A percentile compares a stretch with the other conserved stretches of the same genome.
These are phyloP conservation scores for Triticum urartu DNA, from an alignment of 176 grass and related monocot genomes.

Conservation along the genomic window DNA sequence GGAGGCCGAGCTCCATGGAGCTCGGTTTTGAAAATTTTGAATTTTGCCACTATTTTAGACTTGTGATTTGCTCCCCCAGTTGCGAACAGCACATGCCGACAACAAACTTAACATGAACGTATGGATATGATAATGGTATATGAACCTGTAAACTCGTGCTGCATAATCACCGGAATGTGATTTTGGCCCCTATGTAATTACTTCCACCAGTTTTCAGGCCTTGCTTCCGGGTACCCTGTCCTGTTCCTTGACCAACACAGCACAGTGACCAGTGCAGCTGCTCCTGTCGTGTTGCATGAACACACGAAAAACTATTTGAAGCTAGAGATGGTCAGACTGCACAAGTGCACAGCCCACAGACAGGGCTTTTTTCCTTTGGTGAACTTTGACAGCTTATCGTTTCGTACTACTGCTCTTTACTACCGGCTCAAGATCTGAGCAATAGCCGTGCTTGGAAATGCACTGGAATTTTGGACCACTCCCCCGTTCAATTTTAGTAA, in stretches of 20 bases:
- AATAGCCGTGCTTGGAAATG: neutral
- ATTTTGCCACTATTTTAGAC: neutral
- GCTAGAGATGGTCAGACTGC: neutral
- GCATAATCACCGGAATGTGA: neutral
- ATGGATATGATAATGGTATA: neutral
- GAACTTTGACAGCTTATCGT: neutral
- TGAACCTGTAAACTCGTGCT: neutral
- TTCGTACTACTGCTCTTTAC: neutral
- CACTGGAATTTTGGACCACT: neutral
- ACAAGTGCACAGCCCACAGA: neutral
- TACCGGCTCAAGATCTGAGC: neutral
- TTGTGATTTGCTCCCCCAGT: neutral
- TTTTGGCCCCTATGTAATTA: neutral
- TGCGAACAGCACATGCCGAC: neutral
- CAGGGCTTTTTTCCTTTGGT: neutral
- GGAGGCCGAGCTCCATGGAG: too few relatives aligned
- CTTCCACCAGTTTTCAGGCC: neutral
- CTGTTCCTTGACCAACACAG: neutral
- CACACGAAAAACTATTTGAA: neutral
- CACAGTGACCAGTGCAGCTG: neutral
- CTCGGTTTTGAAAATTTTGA: too few relatives aligned
- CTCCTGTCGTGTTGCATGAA: neutral
- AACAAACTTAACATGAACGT: too few relatives aligned
- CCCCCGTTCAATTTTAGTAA: neutral
- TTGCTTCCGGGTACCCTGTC: neutral